A percentile compares a stretch with the other conserved stretches of the same genome.
Evolutionary conservation across 768 basidiomycete species (phyloP).

Genomic region (Boletus pseudo-olivaceus): DNA sequence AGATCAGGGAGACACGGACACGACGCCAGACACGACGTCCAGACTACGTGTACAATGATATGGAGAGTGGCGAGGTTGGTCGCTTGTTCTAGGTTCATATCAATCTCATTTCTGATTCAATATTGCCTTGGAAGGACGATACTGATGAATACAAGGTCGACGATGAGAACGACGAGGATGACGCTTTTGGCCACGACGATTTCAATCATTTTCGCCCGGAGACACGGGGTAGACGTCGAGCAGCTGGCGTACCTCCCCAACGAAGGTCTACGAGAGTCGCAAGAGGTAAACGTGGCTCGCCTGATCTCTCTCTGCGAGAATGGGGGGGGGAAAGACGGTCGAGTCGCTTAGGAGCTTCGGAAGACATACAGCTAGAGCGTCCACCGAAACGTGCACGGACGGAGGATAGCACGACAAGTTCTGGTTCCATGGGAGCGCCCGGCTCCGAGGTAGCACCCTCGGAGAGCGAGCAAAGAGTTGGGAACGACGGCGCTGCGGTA

Average conservation of each 20-base stretch:
- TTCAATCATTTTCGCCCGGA: constrained; percentile 38
- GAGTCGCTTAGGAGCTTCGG: constrained; percentile 54
- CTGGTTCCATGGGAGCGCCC: constrained; percentile 39
- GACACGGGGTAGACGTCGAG: constrained; percentile 43
- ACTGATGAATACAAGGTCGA: constrained; percentile 64
- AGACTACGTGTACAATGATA: constrained; percentile 77
- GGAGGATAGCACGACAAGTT: constrained; percentile 63
- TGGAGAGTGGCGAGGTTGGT: constrained; percentile 57
- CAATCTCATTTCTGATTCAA: constrained; percentile 23
- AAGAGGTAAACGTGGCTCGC: constrained; percentile 49
- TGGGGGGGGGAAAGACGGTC: constrained; percentile 81
- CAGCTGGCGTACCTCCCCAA: constrained; percentile 32
- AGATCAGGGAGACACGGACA: constrained; percentile 76
- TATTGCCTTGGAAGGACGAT: constrained; percentile 43
- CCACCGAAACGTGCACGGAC: constrained; percentile 73
- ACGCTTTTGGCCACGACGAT: constrained; percentile 41
- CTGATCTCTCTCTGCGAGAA: constrained; percentile 46
- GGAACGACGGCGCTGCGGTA: constrained; percentile 58
- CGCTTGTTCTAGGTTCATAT: constrained; percentile 9
- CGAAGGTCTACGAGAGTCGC: constrained; percentile 56
- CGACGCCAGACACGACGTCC: constrained; percentile 68
- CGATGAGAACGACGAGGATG: constrained; percentile 67
- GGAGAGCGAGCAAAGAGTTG: constrained; percentile 42
- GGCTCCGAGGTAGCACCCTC: constrained; percentile 22
- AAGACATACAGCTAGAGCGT: constrained; percentile 48